Percentiles rank a stretch among this genome's conserved stretches.
Conservation (phyloP, 1,284 basidiomycete genomes). For the Pascua guehoae region DNA sequence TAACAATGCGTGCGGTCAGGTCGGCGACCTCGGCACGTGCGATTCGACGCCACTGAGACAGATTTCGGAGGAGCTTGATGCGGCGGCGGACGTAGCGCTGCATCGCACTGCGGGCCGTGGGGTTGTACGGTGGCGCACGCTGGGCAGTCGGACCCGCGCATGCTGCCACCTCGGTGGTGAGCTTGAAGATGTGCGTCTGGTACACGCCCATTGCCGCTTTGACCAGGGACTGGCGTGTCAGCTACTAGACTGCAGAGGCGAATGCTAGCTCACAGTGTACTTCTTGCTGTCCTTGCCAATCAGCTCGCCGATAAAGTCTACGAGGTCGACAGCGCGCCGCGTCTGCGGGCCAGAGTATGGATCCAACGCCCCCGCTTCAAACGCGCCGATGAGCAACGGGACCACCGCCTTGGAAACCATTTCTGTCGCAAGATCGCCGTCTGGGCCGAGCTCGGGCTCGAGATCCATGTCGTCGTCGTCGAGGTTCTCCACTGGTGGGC, state of each 20-base stretch:
- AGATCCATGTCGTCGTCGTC: constrained; percentile 46
- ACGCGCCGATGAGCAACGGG: constrained; percentile 66
- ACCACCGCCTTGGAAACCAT: constrained; percentile 81
- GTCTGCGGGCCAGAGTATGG: constrained; percentile 71
- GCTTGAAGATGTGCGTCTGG: constrained; percentile 55
- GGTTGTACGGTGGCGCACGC: constrained; percentile 63
- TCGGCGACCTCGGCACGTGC: constrained; percentile 60
- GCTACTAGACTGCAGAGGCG: not conserved
- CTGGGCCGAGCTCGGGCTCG: constrained; percentile 64
- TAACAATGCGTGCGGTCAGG: constrained; percentile 60
- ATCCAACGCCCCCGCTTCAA: constrained; percentile 73
- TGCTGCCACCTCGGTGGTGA: constrained; percentile 52
- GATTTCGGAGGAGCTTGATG: constrained; percentile 68
- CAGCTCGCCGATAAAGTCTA: constrained; percentile 75
- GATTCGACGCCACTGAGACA: constrained; percentile 71
- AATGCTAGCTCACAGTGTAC: constrained; percentile 61
- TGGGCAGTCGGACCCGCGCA: constrained; percentile 35
- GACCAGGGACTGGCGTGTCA: constrained; percentile 57
- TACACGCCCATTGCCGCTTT: constrained; percentile 63
- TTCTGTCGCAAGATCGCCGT: constrained; percentile 80
- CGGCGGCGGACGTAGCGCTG: constrained; percentile 65
- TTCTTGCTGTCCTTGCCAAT: constrained; percentile 61
- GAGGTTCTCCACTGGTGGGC: constrained; percentile 46
- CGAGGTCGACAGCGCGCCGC: constrained; percentile 64
- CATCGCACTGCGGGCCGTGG: constrained; percentile 68